Evolutionary conservation across 2,329 filamentous ascomycete genomes (phyloP), one percentile per base, ranked within the genome.

Genomic region (Neospermospora avenae): DNA sequence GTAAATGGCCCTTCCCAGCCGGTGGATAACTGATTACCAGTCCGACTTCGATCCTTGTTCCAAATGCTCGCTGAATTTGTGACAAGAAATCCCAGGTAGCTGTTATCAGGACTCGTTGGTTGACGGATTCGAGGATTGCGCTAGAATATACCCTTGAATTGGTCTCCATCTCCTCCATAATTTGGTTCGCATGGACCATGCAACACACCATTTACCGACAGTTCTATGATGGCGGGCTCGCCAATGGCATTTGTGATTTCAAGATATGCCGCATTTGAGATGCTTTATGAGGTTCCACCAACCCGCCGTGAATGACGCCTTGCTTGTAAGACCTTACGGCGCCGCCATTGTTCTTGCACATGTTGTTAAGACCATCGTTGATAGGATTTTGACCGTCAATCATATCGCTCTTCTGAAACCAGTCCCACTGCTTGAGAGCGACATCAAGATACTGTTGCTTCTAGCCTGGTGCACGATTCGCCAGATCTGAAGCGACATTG

Each of bases 141-240:
- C 52, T 85, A 78, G 66, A 90, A 90, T 31, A 90, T 77, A 3
- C 88, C 88, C 73, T 91, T 91, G 79, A 91, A 91, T 67, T 89
- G 85, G 25, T 81, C 77, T 1, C 78, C 82, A 62, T 86, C 81
- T n/a, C 69, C 73, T 3, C 69, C 70, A 28, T 70, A 72, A 4
- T 79, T 78, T 0, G 69, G 68, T 66, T 86, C 83, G 65, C 83
- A 85, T 7, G 70, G 64, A 58, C 86, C 84, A 63, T 78, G 78
- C 3, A 87, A 74, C n/a, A 86, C 74, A 16, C 77, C 77, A 55
- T 79, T 72, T 0, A 70, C 62, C 62, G 80, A 76, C 2, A 84
- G 72, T 35, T 74, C 65, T 10, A 69, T 65, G 60, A 85, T 81
- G 20, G 81, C 81, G 1, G 81, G 82, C 49, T 76, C 72, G 34